These are phyloP conservation scores for Camelina sativa DNA, from an alignment of 345 rosid genomes.

Conservation along the genomic window DNA sequence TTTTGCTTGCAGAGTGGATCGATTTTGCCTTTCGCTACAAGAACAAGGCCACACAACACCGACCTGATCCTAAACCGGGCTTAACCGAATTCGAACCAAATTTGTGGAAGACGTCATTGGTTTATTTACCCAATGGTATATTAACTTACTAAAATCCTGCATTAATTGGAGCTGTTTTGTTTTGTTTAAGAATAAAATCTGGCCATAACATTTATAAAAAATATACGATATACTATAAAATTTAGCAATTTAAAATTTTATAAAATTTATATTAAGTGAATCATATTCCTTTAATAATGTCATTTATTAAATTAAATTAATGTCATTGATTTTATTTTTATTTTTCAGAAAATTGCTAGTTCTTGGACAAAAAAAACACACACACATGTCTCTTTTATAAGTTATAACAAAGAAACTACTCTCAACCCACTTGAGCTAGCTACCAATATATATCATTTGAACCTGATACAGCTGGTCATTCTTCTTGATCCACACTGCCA, in stretches of 20 bases:
- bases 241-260: background rate
- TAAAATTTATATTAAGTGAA: background rate
- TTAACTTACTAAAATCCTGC: background rate
- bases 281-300: background rate
- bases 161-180: background rate
- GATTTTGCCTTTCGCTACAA: conserved; percentile 37
- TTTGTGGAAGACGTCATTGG: background rate
- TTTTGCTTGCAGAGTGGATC: conserved; percentile 26
- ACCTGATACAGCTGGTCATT: no score
- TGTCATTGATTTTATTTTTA: no score
- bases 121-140: background rate
- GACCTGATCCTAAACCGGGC: conserved; percentile 25
- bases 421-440: background rate
- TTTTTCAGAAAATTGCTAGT: no score
- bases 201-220: background rate
- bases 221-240: background rate
- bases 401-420: background rate
- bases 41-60: conserved; percentile 15
- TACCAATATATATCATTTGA: no score
- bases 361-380: background rate
- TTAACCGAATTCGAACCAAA: conserved; percentile 30
- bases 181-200: background rate
- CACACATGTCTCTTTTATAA: no score
- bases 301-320: no score
- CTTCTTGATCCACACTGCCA: conserved; percentile 81